Evolutionary conservation across 192 early-diverging fungal species (phyloP).

Genomic region (Podochytrium sp.): DNA sequence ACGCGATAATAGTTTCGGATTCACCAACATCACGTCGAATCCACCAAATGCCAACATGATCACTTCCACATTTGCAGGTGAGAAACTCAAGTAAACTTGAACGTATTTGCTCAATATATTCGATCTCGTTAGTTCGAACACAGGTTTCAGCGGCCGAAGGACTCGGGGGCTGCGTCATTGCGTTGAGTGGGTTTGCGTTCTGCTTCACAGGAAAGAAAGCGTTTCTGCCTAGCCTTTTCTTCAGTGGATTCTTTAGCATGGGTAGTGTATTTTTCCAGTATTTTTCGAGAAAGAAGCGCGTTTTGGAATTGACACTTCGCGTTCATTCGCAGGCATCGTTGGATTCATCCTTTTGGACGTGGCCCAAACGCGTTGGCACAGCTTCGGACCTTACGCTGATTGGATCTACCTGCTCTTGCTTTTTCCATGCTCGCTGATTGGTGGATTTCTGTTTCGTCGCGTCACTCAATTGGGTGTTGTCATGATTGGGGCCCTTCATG

Average conservation of each 20-base stretch:
- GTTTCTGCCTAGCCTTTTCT: constrained; percentile 21
- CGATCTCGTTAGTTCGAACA: constrained; percentile 1
- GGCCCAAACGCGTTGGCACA: constrained; percentile 9
- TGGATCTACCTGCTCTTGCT: constrained; percentile 26
- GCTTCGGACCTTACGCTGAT: constrained; percentile 27
- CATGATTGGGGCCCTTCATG: constrained; percentile 18
- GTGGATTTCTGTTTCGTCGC: constrained; percentile 14
- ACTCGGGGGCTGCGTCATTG: constrained; percentile 4
- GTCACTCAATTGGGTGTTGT: constrained; percentile 16
- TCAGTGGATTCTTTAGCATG: constrained; percentile 23
- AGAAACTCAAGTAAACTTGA: no score
- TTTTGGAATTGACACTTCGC: neutral
- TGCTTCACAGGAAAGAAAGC: constrained; percentile 29
- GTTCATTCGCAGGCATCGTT: constrained; percentile 10
- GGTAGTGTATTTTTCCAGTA: neutral
- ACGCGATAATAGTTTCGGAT: no score
- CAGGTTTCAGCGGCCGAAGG: constrained; percentile 20
- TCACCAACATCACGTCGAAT: no score
- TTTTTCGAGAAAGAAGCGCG: no score
- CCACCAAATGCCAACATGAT: no score
- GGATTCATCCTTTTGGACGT: constrained; percentile 21
- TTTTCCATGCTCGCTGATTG: constrained; percentile 4
- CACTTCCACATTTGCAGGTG: no score
- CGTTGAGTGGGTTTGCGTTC: constrained; percentile 4
- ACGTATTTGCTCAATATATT: no score